Conservation (phyloP, 1,284 basidiomycete species). For the Hymenochaete sp. region DNA sequence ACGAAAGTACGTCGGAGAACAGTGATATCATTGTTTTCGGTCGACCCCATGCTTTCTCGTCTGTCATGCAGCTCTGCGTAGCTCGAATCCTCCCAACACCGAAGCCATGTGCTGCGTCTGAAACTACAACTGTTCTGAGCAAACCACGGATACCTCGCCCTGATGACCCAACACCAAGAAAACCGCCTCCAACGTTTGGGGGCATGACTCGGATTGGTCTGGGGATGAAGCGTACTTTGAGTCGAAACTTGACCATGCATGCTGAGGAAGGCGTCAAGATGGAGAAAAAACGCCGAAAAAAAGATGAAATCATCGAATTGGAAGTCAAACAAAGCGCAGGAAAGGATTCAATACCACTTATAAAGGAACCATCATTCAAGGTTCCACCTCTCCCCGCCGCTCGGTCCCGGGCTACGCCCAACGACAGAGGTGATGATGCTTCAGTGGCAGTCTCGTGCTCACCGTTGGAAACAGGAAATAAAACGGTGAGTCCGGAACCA, state of each 20-base stretch:
- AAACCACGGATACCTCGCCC: slow-evolving; percentile 47
- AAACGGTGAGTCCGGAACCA: slow-evolving; percentile 33
- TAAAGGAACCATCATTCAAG: no score
- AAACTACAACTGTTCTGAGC: slow-evolving; percentile 22
- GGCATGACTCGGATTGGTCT: slow-evolving; percentile 25
- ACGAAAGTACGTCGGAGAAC: slow-evolving; percentile 46
- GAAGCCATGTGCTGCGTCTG: slow-evolving; percentile 20
- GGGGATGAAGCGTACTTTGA: slow-evolving; percentile 17
- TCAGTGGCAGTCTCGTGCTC: slow-evolving; percentile 26
- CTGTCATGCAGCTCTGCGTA: slow-evolving; percentile 41
- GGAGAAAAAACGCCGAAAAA: slow-evolving; percentile 16
- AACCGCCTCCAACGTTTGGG: slow-evolving; percentile 37
- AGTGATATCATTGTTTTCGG: slow-evolving; percentile 65
- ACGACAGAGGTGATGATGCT: slow-evolving; percentile 44
- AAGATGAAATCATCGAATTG: no score
- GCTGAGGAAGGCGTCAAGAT: slow-evolving; percentile 18
- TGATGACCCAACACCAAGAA: slow-evolving; percentile 68
- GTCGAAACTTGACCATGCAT: no score
- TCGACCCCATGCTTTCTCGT: slow-evolving; percentile 28
- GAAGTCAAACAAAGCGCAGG: no score
- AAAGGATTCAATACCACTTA: no score
- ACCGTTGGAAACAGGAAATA: slow-evolving; percentile 38
- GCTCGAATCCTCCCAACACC: slow-evolving; percentile 46
- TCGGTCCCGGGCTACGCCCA: slow-evolving; percentile 22
- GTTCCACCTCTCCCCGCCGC: slow-evolving; percentile 26